Conservation (phyloP, 345 rosid genomes). For the Bretschneidera sinensis region DNA sequence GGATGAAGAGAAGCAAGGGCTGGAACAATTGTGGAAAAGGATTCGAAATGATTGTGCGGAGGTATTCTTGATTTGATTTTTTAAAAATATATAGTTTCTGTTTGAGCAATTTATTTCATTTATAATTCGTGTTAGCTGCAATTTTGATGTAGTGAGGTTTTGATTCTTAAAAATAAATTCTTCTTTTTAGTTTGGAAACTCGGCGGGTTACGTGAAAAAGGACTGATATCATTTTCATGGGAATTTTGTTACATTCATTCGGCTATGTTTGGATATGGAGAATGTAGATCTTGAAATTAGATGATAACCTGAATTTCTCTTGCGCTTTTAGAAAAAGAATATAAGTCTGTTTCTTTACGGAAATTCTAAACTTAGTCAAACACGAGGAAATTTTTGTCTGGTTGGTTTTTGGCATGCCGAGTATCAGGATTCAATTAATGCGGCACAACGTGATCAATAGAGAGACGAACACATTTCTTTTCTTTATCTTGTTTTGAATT, state of each 20-base stretch:
- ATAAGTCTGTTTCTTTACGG: no score
- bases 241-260: not conserved
- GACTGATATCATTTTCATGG: not conserved
- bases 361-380: not conserved
- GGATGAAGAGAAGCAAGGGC: conserved; percentile 11
- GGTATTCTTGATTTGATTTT: conserved; percentile 16
- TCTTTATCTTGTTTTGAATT: no score
- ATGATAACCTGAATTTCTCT: no score
- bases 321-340: no score
- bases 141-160: not conserved
- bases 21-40: conserved; percentile 18
- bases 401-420: not conserved
- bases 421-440: not conserved
- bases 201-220: not conserved
- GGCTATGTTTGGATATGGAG: not conserved
- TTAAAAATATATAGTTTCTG: conserved; percentile 1
- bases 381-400: not conserved
- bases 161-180: no score
- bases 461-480: not conserved
- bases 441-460: no score
- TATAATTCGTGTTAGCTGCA: not conserved
- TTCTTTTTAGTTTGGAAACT: not conserved
- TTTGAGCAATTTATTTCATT: not conserved
- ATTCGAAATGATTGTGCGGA: conserved; percentile 10
- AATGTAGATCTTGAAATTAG: not conserved